Conservation (phyloP, 805 yeast genomes). For the Yarrowia yakushimensis region DNA sequence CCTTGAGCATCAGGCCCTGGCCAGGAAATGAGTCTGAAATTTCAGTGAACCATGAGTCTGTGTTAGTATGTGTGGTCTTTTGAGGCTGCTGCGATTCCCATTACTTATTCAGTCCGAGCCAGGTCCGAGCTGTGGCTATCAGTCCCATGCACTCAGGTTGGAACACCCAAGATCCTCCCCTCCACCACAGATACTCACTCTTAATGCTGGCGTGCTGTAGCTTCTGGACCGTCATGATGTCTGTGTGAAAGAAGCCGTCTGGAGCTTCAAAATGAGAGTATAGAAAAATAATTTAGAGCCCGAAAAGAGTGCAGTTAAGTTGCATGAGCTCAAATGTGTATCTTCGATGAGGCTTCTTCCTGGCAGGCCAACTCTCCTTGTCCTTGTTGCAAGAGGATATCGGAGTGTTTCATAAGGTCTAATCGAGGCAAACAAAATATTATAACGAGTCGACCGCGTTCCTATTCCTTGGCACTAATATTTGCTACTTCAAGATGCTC, state of each 20-base stretch:
- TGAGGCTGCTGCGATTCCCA: not conserved
- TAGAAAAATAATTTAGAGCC: not conserved
- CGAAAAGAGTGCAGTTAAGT: not conserved
- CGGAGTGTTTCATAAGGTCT: not conserved
- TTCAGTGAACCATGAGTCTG: conserved; percentile 96
- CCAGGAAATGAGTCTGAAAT: conserved; percentile 98
- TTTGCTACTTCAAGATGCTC: no score
- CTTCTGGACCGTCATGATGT: not conserved
- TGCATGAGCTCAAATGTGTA: conserved; percentile 17
- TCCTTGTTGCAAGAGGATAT: not conserved
- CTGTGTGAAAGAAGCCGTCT: not conserved
- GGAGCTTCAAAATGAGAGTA: not conserved
- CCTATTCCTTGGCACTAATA: no score
- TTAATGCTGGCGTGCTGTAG: not conserved
- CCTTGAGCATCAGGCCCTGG: conserved; percentile 90
- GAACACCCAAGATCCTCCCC: no score
- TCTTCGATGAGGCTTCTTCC: not conserved
- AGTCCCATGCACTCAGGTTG: not conserved
- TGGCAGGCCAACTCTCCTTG: not conserved
- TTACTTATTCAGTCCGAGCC: not conserved
- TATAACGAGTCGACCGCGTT: no score
- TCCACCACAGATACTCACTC: not conserved
- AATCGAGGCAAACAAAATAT: not conserved
- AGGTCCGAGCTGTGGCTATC: not conserved
- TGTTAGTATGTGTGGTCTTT: not conserved